Base-by-base conservation (phyloP, 2,329 filamentous ascomycete species). In the Colletotrichum viniferum region DNA sequence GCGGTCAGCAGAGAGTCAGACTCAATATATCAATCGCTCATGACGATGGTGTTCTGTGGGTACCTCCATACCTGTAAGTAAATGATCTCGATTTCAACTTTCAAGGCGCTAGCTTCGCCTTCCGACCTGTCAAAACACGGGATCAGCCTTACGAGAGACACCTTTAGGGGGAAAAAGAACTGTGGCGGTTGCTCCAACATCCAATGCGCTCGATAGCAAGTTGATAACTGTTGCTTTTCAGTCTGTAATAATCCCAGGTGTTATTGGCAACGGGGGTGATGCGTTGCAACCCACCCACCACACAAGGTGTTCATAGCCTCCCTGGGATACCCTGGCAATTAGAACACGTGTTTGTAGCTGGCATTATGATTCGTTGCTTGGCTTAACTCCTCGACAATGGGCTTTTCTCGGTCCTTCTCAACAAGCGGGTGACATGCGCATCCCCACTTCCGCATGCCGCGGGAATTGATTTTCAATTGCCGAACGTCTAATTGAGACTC, bases 91-190 rank as follows among this genome's bases (percentile, higher is more conserved):
- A 48, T 52, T 21, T 21, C 43, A 13, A 52, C 43, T 13, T 4
- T 52, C 3, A 3, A 52, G 2, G 5, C 10, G n/a, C n/a, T 1
- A 52, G n/a, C 43, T 7, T 21, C n/a, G 5, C 43, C 0, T 4
- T 7, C 43, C n/a, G 43, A 4, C 43, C n/a, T 52, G n/a, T 21
- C 43, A 52, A 21, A 52, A 7, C 2, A 5, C 2, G 43, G 43
- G 43, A 52, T 5, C 43, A 21, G 43, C 43, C 43, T 12, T 52
- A 21, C 10, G n/a, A 24, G 43, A 52, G n/a, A 21, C 10, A 24
- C 10, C 0, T 3, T 24, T 52, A 24, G n/a, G n/a, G 10, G 12
- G 0, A 1, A 21, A 1, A 3, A 2, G 18, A 52, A 2, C n/a
- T 52, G 43, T 52, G 4, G 3, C 3, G 6, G 10, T 52, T 21